Percentiles rank a stretch among this genome's conserved stretches.
These are phyloP conservation scores for Phytophthora agathidicida DNA, from an alignment of 352 stramenopile species.

Conservation along the genomic window DNA sequence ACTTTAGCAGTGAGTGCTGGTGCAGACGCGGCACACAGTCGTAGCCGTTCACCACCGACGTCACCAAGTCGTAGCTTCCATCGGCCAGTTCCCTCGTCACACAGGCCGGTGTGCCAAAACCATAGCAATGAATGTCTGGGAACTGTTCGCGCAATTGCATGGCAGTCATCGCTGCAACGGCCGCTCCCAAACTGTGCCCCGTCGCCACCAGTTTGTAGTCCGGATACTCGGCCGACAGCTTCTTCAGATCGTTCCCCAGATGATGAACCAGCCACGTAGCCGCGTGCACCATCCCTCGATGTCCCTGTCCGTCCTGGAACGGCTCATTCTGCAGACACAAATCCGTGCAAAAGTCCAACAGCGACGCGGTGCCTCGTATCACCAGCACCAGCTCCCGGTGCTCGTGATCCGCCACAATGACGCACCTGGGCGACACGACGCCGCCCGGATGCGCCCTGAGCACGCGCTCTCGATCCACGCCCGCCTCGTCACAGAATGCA, in stretches of 20 bases:
- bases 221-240: slow-evolving; percentile 46
- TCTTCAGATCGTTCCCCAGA: slow-evolving; percentile 51
- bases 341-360: slow-evolving; percentile 86
- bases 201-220: slow-evolving; percentile 67
- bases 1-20: slow-evolving; percentile 68
- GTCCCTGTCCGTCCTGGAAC: slow-evolving; percentile 68
- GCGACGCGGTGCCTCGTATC: slow-evolving; percentile 70
- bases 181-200: slow-evolving; percentile 76
- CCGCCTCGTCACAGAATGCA: slow-evolving; percentile 62
- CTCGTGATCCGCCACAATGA: slow-evolving; percentile 66
- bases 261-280: slow-evolving; percentile 72
- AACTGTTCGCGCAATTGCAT: slow-evolving; percentile 57
- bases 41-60: slow-evolving; percentile 77
- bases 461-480: slow-evolving; percentile 42
- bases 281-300: slow-evolving; percentile 85
- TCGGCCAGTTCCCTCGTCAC: slow-evolving; percentile 66
- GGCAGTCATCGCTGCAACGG: slow-evolving; percentile 66
- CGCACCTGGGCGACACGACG: slow-evolving; percentile 82
- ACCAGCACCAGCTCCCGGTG: slow-evolving; percentile 62
- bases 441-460: slow-evolving; percentile 61
- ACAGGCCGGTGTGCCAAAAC: slow-evolving; percentile 76
- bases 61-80: slow-evolving; percentile 63
- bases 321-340: slow-evolving; percentile 80
- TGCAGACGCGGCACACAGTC: slow-evolving; percentile 85
- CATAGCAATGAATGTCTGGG: slow-evolving; percentile 61